Percentiles rank a stretch among this genome's conserved stretches.
These are phyloP conservation scores for Calonectria pseudoreteaudii DNA, from an alignment of 2,329 filamentous ascomycete species.

Conservation along the genomic window DNA sequence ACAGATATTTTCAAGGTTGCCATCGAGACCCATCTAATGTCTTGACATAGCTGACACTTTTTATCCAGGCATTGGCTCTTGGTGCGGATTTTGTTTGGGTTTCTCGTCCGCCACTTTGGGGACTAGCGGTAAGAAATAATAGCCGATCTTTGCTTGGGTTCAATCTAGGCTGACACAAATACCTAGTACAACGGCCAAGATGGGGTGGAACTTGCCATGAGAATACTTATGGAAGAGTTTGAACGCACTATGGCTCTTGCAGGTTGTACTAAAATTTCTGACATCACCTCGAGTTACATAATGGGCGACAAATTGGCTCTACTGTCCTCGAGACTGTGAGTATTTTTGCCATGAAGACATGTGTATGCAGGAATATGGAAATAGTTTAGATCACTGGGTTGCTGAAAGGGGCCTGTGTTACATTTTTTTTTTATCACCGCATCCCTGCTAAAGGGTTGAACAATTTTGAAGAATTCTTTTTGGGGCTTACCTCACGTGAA, in stretches of 20 bases:
- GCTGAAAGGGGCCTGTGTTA: neutral
- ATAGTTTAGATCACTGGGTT: neutral
- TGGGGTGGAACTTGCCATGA: slow-evolving; percentile 18
- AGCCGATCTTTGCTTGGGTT: neutral
- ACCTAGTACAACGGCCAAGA: slow-evolving; percentile 10
- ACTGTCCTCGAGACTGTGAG: neutral
- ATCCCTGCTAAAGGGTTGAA: neutral
- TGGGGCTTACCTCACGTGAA: neutral
- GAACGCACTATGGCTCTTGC: slow-evolving; percentile 17
- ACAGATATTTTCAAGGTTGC: slow-evolving; percentile 24
- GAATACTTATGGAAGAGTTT: slow-evolving; percentile 23
- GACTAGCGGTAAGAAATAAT: slow-evolving; percentile 17
- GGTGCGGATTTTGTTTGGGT: slow-evolving; percentile 27
- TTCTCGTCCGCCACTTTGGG: slow-evolving; percentile 18
- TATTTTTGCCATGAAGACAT: too few relatives aligned
- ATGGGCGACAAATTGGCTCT: neutral
- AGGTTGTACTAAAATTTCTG: slow-evolving; percentile 10
- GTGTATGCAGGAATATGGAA: neutral
- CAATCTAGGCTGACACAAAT: neutral
- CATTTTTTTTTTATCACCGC: neutral
- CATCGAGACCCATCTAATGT: too few relatives aligned
- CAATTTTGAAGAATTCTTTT: neutral
- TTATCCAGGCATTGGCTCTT: slow-evolving; percentile 12
- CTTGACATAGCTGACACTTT: neutral
- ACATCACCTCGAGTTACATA: slow-evolving; percentile 10